Base-by-base conservation (phyloP, 164 flowering plant genomes). In the Magnolia sinica region DNA sequence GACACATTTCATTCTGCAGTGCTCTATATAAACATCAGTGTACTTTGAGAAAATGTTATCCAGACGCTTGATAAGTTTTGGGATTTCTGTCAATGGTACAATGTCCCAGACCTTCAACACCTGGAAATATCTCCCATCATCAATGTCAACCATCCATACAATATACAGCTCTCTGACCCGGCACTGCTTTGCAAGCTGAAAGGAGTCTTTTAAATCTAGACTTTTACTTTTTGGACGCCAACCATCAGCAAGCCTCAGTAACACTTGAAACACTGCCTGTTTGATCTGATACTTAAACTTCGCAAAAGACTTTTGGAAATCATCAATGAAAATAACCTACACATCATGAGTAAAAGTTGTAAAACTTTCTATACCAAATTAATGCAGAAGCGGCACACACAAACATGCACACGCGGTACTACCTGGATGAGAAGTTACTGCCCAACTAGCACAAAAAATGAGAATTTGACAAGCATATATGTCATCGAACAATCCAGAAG, bases 41-140 rank as follows among this genome's bases (percentile, higher is more conserved):
- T 77, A 73, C 75, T 65, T 72, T 23, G 66, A 31, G 55, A 77
- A 72, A 4, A 77, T 51, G 49, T 50, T 27, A 37, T 77, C 66
- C n/a, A 77, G 79, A 22, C 76, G 76, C 68, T 85, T 88, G 51
- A 81, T 79, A 51, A 91, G 80, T 79, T 87, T 87, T 1, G 87
- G 82, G 6, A 89, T 74, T 73, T 87, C 96, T 59, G 82, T 90
- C 23, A 82, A 59, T 4, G 91, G 90, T 77, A 92, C 73, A 27
- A 92, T 75, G 79, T 92, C 92, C 98, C 98, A 93, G 24, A 88
- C 81, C 83, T 81, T 92, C 81, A 86, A 67, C 22, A 86, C 82
- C 72, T 88, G 87, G 63, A 78, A 58, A 52, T 78, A 77, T 2
- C 50, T 72, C 10, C 74, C 64, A 18, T 77, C 59, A 2, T 71